Base-by-base conservation (phyloP, 2,329 filamentous ascomycete genomes). In the Moelleriella libera region DNA sequence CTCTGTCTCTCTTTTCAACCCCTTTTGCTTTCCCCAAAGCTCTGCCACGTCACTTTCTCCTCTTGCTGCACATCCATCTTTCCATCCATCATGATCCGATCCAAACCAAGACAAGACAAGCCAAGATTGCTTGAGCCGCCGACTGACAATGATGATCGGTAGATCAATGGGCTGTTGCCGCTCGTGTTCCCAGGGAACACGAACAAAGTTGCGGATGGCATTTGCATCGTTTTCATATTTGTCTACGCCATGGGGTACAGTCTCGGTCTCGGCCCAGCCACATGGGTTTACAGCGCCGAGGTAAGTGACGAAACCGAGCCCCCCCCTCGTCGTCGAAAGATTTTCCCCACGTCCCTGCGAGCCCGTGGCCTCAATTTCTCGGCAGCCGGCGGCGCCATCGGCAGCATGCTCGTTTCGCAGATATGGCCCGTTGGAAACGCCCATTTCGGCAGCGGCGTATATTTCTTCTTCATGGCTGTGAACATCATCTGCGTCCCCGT, bases 211-310 rank as follows among this genome's bases (percentile, higher is more conserved):
- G 65, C 75, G 0, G 72, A 78, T 56, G 67, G 71, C 43, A 57
- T 64, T 4, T 77, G 74, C 54, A 68, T 78, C 28, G 61, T 70
- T 9, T 78, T 77, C 54, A 72, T 78, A 41, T 78, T 78, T 55
- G 60, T 79, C 42, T 80, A 76, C 56, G 72, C 74, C 6, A 65
- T 78, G 45, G 75, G 75, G 0, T 79, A 76, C 55, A 76, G 71
- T 45, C 63, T 79, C 51, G 73, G 75, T 0, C 76, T 78, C 42
- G 75, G 75, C 0, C 73, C 75, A 0, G 69, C 73, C 1, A 67
- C 74, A 0, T 80, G 75, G 75, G 72, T 79, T 0, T 79, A 79
- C 50, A 72, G 72, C n/a, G 69, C 74, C 0, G 75, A 80, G 62
- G 72, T 75, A 51, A 29, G 59, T 21, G 21, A 11, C 32, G 7